Evolutionary conservation across 768 basidiomycete species (phyloP), one percentile per base, ranked within the genome.

Genomic region (Cantharellus anzutake): DNA sequence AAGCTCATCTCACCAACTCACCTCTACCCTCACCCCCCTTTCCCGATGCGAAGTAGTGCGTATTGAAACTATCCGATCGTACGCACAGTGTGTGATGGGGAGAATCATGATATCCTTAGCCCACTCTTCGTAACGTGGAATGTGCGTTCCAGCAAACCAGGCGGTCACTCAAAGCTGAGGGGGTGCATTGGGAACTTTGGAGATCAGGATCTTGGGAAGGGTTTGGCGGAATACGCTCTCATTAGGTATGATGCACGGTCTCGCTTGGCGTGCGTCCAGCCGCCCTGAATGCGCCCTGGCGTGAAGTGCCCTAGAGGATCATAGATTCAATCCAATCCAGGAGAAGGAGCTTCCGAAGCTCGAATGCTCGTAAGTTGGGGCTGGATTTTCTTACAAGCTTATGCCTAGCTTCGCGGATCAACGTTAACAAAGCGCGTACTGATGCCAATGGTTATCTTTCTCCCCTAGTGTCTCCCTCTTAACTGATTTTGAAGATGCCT

Each of bases 81-180:
- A 44, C 20, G 16, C 48, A 11, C 41, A 51, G n/a, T 41, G 35
- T 56, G 58, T 29, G 42, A 51, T 42, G 4, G 41, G 16, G 48
- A 38, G 52, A 2, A 56, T 37, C 16, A 39, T 34, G 48, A 20
- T 42, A 48, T 34, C 14, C 14, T 58, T 59, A 91, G 90, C 71
- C 91, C 93, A 7, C 75, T 99, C 59, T 99, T 99, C 70, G 90
- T 98, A 40, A 98, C 94, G 3, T 99, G 93, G 93, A 92, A 90
- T 71, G 83, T 80, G 61, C 75, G 79, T 40, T 75, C 75, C 60
- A 80, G 78, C 60, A 66, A 62, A 41, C 72, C 79, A 20, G 81
- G 80, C 40, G 77, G 79, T 60, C 68, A 78, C 29, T 75, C 80
- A 51, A 75, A 79, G 61, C 74, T 99, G 62, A 74, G 94, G 58